phyloP scores from a whole-genome alignment of 768 basidiomycete species.

The Lepiota venenata region DNA sequence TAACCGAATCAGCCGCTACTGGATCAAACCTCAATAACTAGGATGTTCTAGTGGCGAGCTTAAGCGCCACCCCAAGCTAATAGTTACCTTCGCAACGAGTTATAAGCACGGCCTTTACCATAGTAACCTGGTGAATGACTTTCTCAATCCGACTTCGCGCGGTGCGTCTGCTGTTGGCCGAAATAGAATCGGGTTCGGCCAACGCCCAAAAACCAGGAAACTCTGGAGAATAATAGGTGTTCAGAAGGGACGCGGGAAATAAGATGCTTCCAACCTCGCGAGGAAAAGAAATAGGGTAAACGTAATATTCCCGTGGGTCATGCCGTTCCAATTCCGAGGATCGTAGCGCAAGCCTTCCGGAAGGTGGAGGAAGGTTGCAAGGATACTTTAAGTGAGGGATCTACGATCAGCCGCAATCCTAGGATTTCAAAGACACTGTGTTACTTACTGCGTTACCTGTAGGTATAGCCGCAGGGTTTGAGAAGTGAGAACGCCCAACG shows the following conservation, averaged over 20 bases:
- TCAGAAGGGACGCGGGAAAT: neutral
- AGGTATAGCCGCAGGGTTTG: neutral
- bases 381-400: slow-evolving; percentile 41
- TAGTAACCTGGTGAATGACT: neutral
- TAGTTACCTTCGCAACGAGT: neutral
- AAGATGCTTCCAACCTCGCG: slow-evolving; percentile 41
- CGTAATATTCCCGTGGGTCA: slow-evolving; percentile 77
- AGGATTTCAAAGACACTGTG: neutral
- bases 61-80: neutral
- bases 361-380: slow-evolving; percentile 51
- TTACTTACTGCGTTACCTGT: slow-evolving; percentile 63
- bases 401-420: slow-evolving; percentile 9
- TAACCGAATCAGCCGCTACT: no score
- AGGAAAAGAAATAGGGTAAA: slow-evolving; percentile 52
- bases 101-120: no score
- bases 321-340: slow-evolving; percentile 59
- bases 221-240: slow-evolving; percentile 25
- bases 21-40: no score
- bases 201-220: slow-evolving; percentile 48
- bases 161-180: slow-evolving; percentile 18
- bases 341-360: slow-evolving; percentile 52
- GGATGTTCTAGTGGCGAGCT: no score
- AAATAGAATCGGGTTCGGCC: slow-evolving; percentile 25
- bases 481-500: neutral
- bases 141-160: neutral